These are phyloP conservation scores for Fistulifera solaris DNA, from an alignment of 108 stramenopile species.

Conservation along the genomic window DNA sequence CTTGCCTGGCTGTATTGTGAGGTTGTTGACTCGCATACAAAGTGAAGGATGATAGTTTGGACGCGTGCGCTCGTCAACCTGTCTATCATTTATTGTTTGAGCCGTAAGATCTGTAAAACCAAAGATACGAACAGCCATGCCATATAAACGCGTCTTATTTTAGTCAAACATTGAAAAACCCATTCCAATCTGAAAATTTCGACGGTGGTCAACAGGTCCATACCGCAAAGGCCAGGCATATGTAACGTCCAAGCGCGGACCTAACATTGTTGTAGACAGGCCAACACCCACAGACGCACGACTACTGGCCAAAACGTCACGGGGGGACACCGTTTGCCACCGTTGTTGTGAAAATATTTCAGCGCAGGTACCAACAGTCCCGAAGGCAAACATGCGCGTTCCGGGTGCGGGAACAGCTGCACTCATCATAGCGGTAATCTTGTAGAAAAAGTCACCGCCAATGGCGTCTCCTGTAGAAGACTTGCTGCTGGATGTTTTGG, in stretches of 20 bases:
- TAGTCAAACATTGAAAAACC: constrained; percentile 29
- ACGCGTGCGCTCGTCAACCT: too few species aligned
- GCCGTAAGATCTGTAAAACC: too few species aligned
- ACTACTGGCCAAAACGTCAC: constrained; percentile 30
- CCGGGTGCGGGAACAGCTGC: constrained; percentile 41
- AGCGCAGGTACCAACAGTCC: constrained; percentile 59
- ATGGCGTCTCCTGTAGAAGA: constrained; percentile 58
- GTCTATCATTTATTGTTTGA: too few species aligned
- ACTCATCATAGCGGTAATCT: constrained; percentile 47
- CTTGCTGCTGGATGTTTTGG: constrained; percentile 29
- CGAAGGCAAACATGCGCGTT: constrained; percentile 65
- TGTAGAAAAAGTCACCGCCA: constrained; percentile 75
- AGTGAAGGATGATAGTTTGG: too few species aligned
- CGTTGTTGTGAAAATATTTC: constrained; percentile 17
- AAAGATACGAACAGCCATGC: too few species aligned
- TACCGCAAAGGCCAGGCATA: constrained; percentile 76
- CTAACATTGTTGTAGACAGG: constrained; percentile 52
- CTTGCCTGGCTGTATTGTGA: constrained; percentile 5
- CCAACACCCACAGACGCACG: constrained; percentile 65
- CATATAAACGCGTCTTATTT: too few species aligned
- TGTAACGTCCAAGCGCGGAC: constrained; percentile 54
- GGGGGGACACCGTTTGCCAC: background rate
- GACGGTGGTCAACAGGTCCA: constrained; percentile 65
- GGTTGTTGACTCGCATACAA: background rate
- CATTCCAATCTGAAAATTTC: constrained; percentile 72